phyloP scores from a whole-genome alignment of 2,329 filamentous ascomycete species.

The Fusarium sp. region DNA sequence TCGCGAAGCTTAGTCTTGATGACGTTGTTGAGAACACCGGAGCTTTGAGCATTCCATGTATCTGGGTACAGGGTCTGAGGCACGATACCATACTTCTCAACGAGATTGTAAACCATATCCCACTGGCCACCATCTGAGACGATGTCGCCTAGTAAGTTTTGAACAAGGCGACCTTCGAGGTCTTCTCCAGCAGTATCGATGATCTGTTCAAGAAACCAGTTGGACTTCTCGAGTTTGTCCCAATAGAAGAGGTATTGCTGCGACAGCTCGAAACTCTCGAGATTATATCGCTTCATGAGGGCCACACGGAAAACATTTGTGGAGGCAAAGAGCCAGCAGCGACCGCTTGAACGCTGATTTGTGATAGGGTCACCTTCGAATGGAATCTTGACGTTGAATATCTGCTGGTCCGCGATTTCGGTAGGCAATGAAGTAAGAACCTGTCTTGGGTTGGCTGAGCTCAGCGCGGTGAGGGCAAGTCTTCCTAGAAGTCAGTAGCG shows the following conservation, averaged over 20 bases:
- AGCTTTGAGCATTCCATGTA: conserved; percentile 80
- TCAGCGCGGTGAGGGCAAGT: conserved; percentile 79
- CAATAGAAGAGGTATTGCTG: conserved; percentile 92
- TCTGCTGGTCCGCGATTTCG: conserved; percentile 76
- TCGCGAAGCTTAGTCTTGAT: conserved; percentile 90
- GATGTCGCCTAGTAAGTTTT: conserved; percentile 73
- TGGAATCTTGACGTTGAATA: conserved; percentile 86
- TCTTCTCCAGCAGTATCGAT: conserved; percentile 78
- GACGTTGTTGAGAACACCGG: conserved; percentile 74
- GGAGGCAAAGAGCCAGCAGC: conserved; percentile 92
- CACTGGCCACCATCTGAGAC: conserved; percentile 88
- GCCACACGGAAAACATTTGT: conserved; percentile 94
- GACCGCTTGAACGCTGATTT: conserved; percentile 82
- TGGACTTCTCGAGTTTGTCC: conserved; percentile 93
- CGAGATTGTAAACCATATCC: conserved; percentile 91
- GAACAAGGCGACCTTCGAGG: conserved; percentile 78
- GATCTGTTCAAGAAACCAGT: conserved; percentile 88
- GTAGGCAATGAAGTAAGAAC: conserved; percentile 73
- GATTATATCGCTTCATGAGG: conserved; percentile 83
- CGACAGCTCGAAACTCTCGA: conserved; percentile 84
- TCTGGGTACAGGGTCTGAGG: conserved; percentile 86
- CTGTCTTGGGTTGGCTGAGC: conserved; percentile 71
- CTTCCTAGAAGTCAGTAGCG: conserved; percentile 53
- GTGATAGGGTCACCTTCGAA: conserved; percentile 86
- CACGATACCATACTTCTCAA: conserved; percentile 88